Conservation (phyloP, 495 filamentous ascomycete species). For the Tuber umbilicatum region DNA sequence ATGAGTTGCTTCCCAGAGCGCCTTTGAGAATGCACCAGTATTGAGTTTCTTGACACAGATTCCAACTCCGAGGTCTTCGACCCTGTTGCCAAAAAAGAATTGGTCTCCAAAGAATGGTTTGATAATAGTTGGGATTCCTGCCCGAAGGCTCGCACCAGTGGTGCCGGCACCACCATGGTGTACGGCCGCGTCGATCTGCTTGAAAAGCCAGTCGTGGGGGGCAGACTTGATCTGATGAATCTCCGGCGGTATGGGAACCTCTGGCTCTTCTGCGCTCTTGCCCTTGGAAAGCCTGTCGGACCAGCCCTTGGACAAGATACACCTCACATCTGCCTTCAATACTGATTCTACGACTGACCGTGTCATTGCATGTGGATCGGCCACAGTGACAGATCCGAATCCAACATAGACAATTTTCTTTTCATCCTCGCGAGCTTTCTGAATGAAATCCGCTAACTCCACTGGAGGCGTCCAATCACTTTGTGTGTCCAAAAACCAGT, state of each 20-base stretch:
- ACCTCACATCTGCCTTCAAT: slow-evolving; percentile 83
- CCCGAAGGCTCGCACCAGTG: slow-evolving; percentile 85
- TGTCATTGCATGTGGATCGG: slow-evolving; percentile 79
- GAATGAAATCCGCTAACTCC: slow-evolving; percentile 74
- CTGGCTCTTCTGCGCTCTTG: slow-evolving; percentile 48
- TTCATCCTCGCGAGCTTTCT: slow-evolving; percentile 64
- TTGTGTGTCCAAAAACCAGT: slow-evolving; percentile 87
- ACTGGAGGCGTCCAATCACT: slow-evolving; percentile 62
- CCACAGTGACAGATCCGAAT: slow-evolving; percentile 93
- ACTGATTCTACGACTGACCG: slow-evolving; percentile 85
- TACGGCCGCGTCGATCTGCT: slow-evolving; percentile 84
- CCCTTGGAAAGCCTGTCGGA: slow-evolving; percentile 68
- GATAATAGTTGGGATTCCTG: slow-evolving; percentile 88
- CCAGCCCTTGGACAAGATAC: slow-evolving; percentile 97
- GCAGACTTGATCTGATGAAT: slow-evolving; percentile 84
- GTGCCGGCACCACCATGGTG: slow-evolving; percentile 96
- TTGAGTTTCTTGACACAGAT: slow-evolving; percentile 86
- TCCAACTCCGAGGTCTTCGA: slow-evolving; percentile 89
- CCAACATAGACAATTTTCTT: slow-evolving; percentile 97
- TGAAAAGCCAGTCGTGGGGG: slow-evolving; percentile 95
- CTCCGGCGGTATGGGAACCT: slow-evolving; percentile 68
- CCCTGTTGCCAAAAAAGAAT: slow-evolving; percentile 83
- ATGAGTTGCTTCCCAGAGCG: slow-evolving; percentile 87
- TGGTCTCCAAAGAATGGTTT: slow-evolving; percentile 98
- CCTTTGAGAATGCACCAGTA: slow-evolving; percentile 67